Evolutionary conservation across 1,139 yeast genomes (phyloP).

Genomic region (Entelexis sorbosivorans): DNA sequence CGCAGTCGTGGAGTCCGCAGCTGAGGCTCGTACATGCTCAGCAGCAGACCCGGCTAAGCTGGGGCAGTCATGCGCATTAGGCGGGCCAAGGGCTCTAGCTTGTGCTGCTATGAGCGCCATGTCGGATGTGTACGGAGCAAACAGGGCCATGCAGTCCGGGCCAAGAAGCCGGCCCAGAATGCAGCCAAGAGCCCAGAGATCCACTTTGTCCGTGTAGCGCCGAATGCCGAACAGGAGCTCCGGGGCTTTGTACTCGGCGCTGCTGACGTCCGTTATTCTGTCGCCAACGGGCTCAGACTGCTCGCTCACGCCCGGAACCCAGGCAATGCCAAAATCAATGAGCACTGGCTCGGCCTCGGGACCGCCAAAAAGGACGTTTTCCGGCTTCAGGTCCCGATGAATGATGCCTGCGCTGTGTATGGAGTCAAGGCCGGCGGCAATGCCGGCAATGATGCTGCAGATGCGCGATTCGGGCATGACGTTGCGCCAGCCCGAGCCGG

Average conservation of each 20-base stretch:
- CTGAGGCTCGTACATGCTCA: neutral
- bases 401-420: constrained; percentile 54
- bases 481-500: constrained; percentile 28
- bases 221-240: constrained; percentile 65
- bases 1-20: neutral
- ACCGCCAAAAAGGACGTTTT: constrained; percentile 48
- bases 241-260: constrained; percentile 73
- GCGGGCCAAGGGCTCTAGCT: constrained; percentile 46
- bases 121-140: constrained; percentile 41
- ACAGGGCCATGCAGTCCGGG: constrained; percentile 36
- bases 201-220: constrained; percentile 49
- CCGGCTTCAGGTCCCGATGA: constrained; percentile 81
- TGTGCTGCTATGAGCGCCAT: constrained; percentile 54
- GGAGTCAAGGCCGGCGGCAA: constrained; percentile 42
- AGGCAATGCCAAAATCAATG: constrained; percentile 71
- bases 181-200: constrained; percentile 74
- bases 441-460: constrained; percentile 33
- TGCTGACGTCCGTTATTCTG: constrained; percentile 48
- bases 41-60: constrained; percentile 30
- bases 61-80: constrained; percentile 35
- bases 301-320: constrained; percentile 31
- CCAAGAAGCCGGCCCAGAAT: constrained; percentile 46
- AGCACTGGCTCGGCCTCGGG: constrained; percentile 32
- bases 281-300: constrained; percentile 33
- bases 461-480: constrained; percentile 27